Conservation (phyloP, 306 rosid genomes). For the Canavalia gladiata region DNA sequence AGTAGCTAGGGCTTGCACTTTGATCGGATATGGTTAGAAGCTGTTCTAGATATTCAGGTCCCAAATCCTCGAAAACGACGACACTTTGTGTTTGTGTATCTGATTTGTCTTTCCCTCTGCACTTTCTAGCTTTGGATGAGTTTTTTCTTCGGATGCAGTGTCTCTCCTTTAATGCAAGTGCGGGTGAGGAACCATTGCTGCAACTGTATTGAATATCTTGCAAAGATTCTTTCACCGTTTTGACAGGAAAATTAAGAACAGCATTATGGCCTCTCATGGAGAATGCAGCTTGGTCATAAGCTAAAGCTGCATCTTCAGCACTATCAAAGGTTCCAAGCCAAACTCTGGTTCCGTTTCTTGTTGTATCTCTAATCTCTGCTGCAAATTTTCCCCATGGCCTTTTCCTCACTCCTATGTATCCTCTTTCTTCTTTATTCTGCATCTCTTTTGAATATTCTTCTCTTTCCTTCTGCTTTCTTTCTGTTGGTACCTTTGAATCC, state of each 20-base stretch:
- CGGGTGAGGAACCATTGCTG: conserved; percentile 58
- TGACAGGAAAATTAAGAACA: conserved; percentile 64
- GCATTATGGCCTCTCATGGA: conserved; percentile 69
- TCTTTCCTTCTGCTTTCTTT: not conserved
- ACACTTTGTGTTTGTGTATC: not conserved
- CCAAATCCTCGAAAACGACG: conserved; percentile 63
- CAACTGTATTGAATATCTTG: conserved; percentile 34
- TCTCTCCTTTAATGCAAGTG: conserved; percentile 61
- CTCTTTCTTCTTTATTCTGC: not conserved
- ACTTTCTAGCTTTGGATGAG: conserved; percentile 19
- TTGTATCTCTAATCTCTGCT: conserved; percentile 86
- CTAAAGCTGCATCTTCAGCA: conserved; percentile 80
- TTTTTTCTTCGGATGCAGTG: conserved; percentile 25
- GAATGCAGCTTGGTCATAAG: conserved; percentile 90
- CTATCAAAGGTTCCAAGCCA: conserved; percentile 90
- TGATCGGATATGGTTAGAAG: conserved; percentile 53
- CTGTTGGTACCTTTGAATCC: not conserved
- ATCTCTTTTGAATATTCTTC: not conserved
- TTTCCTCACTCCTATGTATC: conserved; percentile 67
- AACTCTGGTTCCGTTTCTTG: conserved; percentile 69
- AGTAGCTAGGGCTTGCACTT: conserved; percentile 31
- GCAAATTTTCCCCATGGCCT: conserved; percentile 90
- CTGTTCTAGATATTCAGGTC: conserved; percentile 72
- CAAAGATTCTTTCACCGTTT: conserved; percentile 50
- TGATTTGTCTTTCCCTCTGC: conserved; percentile 30